These are phyloP conservation scores for Stromatinia cepivora DNA, from an alignment of 2,329 filamentous ascomycete genomes.

Conservation along the genomic window DNA sequence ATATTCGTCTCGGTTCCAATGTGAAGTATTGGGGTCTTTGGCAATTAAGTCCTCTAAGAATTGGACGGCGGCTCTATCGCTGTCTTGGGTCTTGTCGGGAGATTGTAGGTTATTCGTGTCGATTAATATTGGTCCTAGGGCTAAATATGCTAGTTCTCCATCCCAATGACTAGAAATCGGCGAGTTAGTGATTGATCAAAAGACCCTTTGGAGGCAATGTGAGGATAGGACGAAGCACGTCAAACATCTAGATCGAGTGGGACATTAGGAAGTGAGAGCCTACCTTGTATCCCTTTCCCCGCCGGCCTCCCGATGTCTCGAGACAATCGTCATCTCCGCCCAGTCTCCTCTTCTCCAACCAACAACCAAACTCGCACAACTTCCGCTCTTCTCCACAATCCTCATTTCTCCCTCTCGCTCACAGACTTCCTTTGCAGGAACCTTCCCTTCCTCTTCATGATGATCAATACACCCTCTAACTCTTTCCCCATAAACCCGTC, in stretches of 20 bases:
- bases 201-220: neutral
- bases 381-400: slow-evolving; percentile 66
- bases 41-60: slow-evolving; percentile 56
- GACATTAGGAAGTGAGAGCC: neutral
- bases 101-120: slow-evolving; percentile 68
- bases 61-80: slow-evolving; percentile 58
- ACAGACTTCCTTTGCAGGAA: slow-evolving; percentile 47
- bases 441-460: slow-evolving; percentile 67
- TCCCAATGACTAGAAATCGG: slow-evolving; percentile 42
- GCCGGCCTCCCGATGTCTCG: slow-evolving; percentile 38
- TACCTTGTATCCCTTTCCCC: neutral
- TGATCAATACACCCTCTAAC: slow-evolving; percentile 74
- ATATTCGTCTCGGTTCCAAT: slow-evolving; percentile 56
- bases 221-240: neutral
- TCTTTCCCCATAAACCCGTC: slow-evolving; percentile 50
- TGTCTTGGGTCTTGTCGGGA: slow-evolving; percentile 62
- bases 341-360: slow-evolving; percentile 59
- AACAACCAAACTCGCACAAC: slow-evolving; percentile 70
- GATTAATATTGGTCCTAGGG: slow-evolving; percentile 69
- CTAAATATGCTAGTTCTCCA: slow-evolving; percentile 63
- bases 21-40: slow-evolving; percentile 1
- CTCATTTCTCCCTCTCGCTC: slow-evolving; percentile 54
- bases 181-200: neutral
- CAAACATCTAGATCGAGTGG: neutral
- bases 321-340: slow-evolving; percentile 54